Conservation (phyloP, 805 yeast species). For the Zygotorulaspora danielsina region DNA sequence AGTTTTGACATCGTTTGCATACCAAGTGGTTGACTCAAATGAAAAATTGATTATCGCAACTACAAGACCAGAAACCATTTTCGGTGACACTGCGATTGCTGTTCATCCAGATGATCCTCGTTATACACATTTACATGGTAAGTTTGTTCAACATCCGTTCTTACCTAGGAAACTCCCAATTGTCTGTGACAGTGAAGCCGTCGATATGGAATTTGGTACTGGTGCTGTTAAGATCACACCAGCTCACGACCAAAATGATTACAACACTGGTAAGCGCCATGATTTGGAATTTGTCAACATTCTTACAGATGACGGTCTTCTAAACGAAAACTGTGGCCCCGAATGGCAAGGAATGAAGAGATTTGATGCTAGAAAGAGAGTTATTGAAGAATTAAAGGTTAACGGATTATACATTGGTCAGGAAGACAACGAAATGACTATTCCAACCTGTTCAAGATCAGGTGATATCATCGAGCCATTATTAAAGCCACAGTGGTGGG, state of each 20-base stretch:
- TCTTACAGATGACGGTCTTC: conserved; percentile 83
- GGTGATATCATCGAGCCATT: conserved; percentile 96
- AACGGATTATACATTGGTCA: conserved; percentile 76
- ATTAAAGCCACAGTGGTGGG: conserved; percentile 99
- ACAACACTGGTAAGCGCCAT: conserved; percentile 92
- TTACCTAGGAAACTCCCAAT: conserved; percentile 81
- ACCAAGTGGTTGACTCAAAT: conserved; percentile 69
- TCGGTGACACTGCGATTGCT: conserved; percentile 97
- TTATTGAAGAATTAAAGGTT: conserved; percentile 73
- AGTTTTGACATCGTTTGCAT: conserved; percentile 92
- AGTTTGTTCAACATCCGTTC: conserved; percentile 86
- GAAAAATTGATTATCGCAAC: conserved; percentile 92
- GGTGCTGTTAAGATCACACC: conserved; percentile 99
- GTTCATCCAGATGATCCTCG: conserved; percentile 94
- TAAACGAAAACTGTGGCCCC: conserved; percentile 85
- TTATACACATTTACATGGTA: conserved; percentile 92
- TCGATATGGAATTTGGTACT: conserved; percentile 99
- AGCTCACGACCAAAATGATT: conserved; percentile 97
- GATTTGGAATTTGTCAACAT: conserved; percentile 83
- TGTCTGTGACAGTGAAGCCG: conserved; percentile 85
- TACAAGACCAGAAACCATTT: conserved; percentile 97
- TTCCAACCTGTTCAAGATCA: conserved; percentile 92
- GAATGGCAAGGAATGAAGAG: conserved; percentile 88
- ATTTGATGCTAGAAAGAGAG: conserved; percentile 85
- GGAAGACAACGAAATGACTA: conserved; percentile 91